Evolutionary conservation across 2,329 filamentous ascomycete species (phyloP).

Genomic region (Arthrinium phaeospermum): DNA sequence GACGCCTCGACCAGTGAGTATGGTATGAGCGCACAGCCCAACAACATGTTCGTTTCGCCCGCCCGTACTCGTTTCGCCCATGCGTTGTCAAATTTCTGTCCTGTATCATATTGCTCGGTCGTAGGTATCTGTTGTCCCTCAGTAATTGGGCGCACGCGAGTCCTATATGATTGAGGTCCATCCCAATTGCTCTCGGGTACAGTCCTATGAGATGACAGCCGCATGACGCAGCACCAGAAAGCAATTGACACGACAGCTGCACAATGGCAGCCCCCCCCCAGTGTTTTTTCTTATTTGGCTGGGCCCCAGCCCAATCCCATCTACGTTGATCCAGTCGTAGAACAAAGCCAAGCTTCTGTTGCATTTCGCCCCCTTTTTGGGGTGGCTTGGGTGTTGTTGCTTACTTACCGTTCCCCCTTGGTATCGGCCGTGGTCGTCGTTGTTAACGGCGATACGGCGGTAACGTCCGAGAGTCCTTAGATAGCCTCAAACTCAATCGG

Average conservation of each 20-base stretch:
- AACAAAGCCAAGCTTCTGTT: background rate
- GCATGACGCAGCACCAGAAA: slow-evolving; percentile 15
- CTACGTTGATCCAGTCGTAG: slow-evolving; percentile 5
- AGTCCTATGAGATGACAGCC: slow-evolving; percentile 12
- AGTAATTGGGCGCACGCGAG: background rate
- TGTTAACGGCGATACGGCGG: slow-evolving; percentile 10
- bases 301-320: background rate
- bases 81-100: background rate
- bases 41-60: background rate
- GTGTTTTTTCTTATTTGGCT: background rate
- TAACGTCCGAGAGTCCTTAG: slow-evolving; percentile 7
- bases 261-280: background rate
- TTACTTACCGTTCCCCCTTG: background rate
- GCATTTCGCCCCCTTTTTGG: background rate
- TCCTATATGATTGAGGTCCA: slow-evolving; percentile 1
- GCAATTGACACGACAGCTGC: slow-evolving; percentile 15
- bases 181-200: background rate
- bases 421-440: background rate
- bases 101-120: background rate
- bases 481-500: slow-evolving; percentile 16
- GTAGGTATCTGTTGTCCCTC: slow-evolving; percentile 3
- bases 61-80: background rate
- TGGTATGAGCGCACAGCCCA: background rate
- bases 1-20: background rate
- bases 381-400: background rate